Percentiles rank a stretch among this genome's conserved stretches.
Evolutionary conservation across 2,329 filamentous ascomycete genomes (phyloP).

Genomic region (Cladophialophora yegresii): DNA sequence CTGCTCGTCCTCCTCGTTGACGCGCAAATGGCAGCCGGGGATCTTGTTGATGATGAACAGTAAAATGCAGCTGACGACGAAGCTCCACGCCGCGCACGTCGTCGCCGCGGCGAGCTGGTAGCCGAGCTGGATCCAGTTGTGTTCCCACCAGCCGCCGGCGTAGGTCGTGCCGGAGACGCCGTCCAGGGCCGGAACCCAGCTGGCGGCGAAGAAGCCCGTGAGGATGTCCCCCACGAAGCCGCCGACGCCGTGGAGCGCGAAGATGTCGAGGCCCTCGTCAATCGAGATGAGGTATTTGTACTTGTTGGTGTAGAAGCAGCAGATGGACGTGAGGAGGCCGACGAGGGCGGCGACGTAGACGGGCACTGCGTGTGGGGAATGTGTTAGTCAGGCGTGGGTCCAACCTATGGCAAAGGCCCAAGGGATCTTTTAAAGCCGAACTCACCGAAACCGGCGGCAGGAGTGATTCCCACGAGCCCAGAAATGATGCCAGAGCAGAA

Average conservation of each 20-base stretch:
- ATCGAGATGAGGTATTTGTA: conserved; percentile 56
- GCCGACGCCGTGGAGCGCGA: conserved; percentile 61
- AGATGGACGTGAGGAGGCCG: conserved; percentile 54
- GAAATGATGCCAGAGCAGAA: conserved; percentile 59
- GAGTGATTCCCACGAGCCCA: conserved; percentile 61
- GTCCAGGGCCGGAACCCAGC: conserved; percentile 54
- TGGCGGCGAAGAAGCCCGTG: conserved; percentile 59
- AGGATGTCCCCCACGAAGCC: conserved; percentile 59
- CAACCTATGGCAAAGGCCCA: too few species aligned
- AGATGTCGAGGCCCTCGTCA: conserved; percentile 62
- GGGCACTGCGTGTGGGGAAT: conserved; percentile 13
- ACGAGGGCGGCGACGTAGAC: conserved; percentile 52
- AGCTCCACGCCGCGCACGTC: conserved; percentile 58
- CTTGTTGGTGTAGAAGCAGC: conserved; percentile 52
- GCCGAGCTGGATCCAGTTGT: conserved; percentile 58
- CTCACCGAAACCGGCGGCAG: conserved; percentile 55
- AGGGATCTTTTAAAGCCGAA: too few species aligned
- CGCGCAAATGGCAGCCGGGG: conserved; percentile 59
- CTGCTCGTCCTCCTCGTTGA: conserved; percentile 57
- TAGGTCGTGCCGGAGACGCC: conserved; percentile 51
- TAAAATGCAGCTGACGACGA: conserved; percentile 55
- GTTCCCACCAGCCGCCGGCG: conserved; percentile 55
- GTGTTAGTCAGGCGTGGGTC: neutral
- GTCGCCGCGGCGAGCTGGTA: conserved; percentile 59
- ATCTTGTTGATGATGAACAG: conserved; percentile 60